These are phyloP conservation scores for Aspergillus sp. DNA, from an alignment of 2,329 filamentous ascomycete species.

Conservation along the genomic window DNA sequence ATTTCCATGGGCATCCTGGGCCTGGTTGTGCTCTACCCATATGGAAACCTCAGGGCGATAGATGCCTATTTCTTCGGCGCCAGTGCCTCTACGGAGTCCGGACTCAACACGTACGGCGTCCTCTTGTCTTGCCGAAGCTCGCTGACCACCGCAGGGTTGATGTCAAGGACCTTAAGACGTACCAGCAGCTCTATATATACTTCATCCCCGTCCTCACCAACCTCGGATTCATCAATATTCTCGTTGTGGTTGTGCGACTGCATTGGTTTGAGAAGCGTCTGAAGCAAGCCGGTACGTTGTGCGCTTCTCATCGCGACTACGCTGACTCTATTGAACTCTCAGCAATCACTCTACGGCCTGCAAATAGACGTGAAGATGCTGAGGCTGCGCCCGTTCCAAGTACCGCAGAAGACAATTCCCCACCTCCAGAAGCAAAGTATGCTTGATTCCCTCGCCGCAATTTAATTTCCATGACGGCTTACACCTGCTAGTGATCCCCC, in stretches of 20 bases:
- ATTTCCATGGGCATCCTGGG: constrained; percentile 36
- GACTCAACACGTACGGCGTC: constrained; percentile 49
- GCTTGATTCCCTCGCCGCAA: too few species aligned
- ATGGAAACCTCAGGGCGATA: constrained; percentile 43
- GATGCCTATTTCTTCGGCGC: constrained; percentile 54
- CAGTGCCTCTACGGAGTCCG: constrained; percentile 53
- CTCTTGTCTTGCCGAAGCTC: neutral
- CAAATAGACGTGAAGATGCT: neutral
- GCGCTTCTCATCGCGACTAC: too few species aligned
- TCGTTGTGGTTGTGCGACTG: constrained; percentile 50
- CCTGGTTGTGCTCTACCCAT: constrained; percentile 38
- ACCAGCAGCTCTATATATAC: constrained; percentile 56
- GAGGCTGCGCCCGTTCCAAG: neutral
- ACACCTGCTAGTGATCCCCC: neutral
- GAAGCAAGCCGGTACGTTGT: constrained; percentile 35
- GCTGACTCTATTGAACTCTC: too few species aligned
- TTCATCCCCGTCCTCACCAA: constrained; percentile 52
- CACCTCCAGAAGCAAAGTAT: too few species aligned
- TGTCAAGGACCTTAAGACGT: constrained; percentile 49
- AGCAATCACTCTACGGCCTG: too few species aligned
- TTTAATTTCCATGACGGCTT: neutral
- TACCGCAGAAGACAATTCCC: too few species aligned
- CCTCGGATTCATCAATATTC: constrained; percentile 51
- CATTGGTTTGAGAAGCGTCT: constrained; percentile 52
- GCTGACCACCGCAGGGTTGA: constrained; percentile 44